Base-by-base conservation (phyloP, 208 protist genomes). In the Sergeia podlipaevii region DNA sequence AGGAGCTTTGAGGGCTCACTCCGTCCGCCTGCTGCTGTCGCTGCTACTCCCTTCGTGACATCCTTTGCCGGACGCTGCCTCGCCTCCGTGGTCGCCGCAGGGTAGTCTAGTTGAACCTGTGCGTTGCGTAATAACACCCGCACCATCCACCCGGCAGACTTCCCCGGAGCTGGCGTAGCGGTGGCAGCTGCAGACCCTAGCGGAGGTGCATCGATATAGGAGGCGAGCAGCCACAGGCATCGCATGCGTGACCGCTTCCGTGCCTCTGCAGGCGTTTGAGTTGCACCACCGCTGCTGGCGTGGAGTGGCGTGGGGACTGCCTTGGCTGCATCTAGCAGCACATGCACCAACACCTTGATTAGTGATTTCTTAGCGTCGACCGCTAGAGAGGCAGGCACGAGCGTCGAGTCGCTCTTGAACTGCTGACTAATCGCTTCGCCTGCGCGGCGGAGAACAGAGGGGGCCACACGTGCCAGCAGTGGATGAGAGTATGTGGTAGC, bases 281-380 rank as follows among this genome's bases (percentile, higher is more conserved):
- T 17, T 24, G 60, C 47, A 20, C 61, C 29, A 4, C 70, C 45
- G 17, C 23, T 6, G 39, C 17, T 21, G n/a, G n/a, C n/a, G n/a
- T n/a, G n/a, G n/a, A n/a, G n/a, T n/a, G n/a, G n/a, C n/a, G n/a
- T n/a, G n/a, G 34, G 34, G 34, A 18, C 45, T 27, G 10, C 60
- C 33, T 54, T 70, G 11, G 74, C 73, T 47, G 72, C 77, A 65
- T 78, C 64, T 37, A 91, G 48, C 4, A 88, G 58, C 48, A 52
- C 54, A 65, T 87, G 76, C 20, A 91, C 70, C 4, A 85, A 37
- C 11, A 74, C 66, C 50, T 88, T 88, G 3, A 70, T 70, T 2
- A 91, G 13, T 2, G 58, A 24, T 48, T 74, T 80, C 6, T 61
- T 50, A 13, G 74, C 52, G 7, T 77, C 55, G 23, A 60, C 29